phyloP scores from a whole-genome alignment of 257 asterid genomes.

The Marsdenia floribunda region DNA sequence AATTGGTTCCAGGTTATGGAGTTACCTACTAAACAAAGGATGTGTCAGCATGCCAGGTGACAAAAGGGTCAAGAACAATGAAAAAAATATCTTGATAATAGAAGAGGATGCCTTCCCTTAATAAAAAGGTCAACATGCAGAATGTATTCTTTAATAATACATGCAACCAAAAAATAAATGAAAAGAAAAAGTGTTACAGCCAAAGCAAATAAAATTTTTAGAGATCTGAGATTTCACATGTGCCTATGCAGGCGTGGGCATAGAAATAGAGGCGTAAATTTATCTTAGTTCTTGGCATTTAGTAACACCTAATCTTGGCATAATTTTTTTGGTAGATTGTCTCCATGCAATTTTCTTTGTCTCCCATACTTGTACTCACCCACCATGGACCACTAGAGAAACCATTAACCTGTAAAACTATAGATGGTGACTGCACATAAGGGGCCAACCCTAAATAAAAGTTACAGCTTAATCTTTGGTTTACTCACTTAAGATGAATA shows the following conservation, averaged over 20 bases:
- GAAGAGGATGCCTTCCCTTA: slow-evolving; percentile 1
- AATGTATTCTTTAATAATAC: slow-evolving; percentile 20
- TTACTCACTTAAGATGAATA: not conserved
- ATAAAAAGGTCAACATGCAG: slow-evolving; percentile 24
- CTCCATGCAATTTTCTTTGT: slow-evolving; percentile 9
- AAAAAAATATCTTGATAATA: slow-evolving; percentile 5
- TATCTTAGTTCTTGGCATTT: slow-evolving; percentile 34
- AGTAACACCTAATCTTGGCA: slow-evolving; percentile 15
- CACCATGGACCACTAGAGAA: slow-evolving; percentile 1
- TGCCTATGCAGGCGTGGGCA: slow-evolving; percentile 32
- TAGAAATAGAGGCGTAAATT: slow-evolving; percentile 22
- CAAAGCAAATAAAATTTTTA: slow-evolving; percentile 23
- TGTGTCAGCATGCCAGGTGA: not conserved
- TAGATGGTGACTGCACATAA: slow-evolving; percentile 6
- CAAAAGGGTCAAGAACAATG: not conserved
- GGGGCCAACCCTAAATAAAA: not conserved
- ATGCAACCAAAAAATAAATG: not conserved
- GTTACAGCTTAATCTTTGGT: not conserved
- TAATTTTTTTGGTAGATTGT: slow-evolving; percentile 14
- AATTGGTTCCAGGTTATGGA: not conserved
- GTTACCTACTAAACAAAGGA: not conserved
- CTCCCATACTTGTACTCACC: not conserved
- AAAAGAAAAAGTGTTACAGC: slow-evolving; percentile 19
- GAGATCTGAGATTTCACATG: slow-evolving; percentile 39
- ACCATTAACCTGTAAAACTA: not conserved